phyloP scores from a whole-genome alignment of 176 grass and related monocot species.

The Cenchrus purpureus region DNA sequence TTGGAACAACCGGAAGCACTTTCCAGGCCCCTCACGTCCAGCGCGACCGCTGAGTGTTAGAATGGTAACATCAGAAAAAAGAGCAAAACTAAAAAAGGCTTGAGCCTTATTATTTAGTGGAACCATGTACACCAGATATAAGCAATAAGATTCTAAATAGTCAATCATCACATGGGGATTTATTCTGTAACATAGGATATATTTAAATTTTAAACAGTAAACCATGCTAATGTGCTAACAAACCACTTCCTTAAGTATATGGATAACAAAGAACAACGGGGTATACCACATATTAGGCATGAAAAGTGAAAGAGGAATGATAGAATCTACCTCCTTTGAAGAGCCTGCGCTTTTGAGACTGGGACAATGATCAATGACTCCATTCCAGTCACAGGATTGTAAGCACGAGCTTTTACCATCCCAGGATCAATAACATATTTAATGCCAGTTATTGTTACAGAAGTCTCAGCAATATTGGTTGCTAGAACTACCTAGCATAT shows the following conservation, averaged over 20 bases:
- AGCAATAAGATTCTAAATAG: slow-evolving; percentile 15
- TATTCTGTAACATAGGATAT: neutral
- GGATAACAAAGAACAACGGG: neutral
- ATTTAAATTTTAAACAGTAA: neutral
- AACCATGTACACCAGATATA: neutral
- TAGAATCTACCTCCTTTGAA: slow-evolving; percentile 76
- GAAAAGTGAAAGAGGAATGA: slow-evolving; percentile 18
- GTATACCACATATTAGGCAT: neutral
- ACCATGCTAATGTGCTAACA: neutral
- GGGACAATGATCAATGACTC: slow-evolving; percentile 88
- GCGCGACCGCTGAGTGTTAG: slow-evolving; percentile 71
- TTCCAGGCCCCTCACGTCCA: slow-evolving; percentile 82
- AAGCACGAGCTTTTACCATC: slow-evolving; percentile 93
- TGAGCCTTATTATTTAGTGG: neutral
- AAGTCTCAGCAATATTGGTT: slow-evolving; percentile 99
- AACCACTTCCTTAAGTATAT: neutral
- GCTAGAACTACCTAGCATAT: slow-evolving; percentile 78
- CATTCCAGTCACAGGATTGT: slow-evolving; percentile 96
- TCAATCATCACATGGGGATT: neutral
- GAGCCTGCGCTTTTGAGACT: slow-evolving; percentile 91
- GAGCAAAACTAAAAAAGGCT: neutral
- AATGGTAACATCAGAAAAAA: slow-evolving; percentile 26
- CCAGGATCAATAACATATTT: slow-evolving; percentile 98
- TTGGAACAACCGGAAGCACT: slow-evolving; percentile 82
- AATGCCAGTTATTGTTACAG: slow-evolving; percentile 95